Percentiles rank a stretch among this genome's conserved stretches.
These are phyloP conservation scores for Emergomyces pasteurianus DNA, from an alignment of 2,329 filamentous ascomycete species.

Conservation along the genomic window DNA sequence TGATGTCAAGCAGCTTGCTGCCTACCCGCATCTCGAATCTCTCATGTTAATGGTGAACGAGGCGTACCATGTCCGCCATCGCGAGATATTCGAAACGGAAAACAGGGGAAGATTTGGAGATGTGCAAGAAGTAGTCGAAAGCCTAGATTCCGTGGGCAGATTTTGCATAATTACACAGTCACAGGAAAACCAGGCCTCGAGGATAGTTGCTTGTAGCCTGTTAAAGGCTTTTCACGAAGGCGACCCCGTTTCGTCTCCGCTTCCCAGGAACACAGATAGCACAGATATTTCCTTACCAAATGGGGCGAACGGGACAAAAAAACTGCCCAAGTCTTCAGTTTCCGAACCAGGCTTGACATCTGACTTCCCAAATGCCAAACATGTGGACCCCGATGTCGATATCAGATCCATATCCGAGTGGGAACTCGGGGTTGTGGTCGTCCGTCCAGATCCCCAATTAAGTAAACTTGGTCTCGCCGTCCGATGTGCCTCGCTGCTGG, in stretches of 20 bases:
- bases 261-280: not conserved
- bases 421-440: conserved; percentile 1
- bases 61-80: not conserved
- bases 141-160: not conserved
- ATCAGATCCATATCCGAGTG: not conserved
- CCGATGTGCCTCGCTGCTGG: not conserved
- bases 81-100: not conserved
- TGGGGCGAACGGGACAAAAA: not conserved
- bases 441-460: not conserved
- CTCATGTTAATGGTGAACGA: conserved; percentile 1
- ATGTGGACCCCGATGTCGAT: not conserved
- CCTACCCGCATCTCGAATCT: not conserved
- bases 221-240: not conserved
- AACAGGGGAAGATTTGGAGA: not conserved
- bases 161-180: not conserved
- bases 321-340: not conserved
- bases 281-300: no score
- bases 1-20: not conserved
- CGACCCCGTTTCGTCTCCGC: not conserved
- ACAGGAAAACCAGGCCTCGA: not conserved
- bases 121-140: not conserved
- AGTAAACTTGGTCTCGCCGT: not conserved
- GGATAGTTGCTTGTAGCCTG: not conserved
- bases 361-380: no score
- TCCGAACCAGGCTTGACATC: not conserved